These are phyloP conservation scores for Grifola frondosa DNA, from an alignment of 1,284 basidiomycete species.

Conservation along the genomic window DNA sequence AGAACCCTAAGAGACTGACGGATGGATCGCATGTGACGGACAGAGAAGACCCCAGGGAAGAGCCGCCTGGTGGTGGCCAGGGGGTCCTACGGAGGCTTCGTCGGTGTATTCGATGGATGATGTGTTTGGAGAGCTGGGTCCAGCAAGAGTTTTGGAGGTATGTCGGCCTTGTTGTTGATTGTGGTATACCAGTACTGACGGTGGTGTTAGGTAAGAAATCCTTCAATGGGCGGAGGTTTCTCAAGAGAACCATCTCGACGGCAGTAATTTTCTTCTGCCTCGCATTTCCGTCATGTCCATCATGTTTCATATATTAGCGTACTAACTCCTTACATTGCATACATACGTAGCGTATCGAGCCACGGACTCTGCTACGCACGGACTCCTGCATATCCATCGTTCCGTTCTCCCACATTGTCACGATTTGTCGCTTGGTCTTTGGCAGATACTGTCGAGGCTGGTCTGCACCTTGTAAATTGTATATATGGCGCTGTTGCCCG, in stretches of 20 bases:
- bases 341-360: too few species aligned
- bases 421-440: too few species aligned
- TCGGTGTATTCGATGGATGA: conserved; percentile 10
- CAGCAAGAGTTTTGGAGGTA: conserved; percentile 12
- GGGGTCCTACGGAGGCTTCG: conserved; percentile 16
- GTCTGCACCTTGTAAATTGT: too few species aligned
- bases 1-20: conserved; percentile 38
- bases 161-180: background rate
- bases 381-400: too few species aligned
- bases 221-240: conserved; percentile 20
- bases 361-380: too few species aligned
- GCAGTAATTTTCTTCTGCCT: conserved; percentile 1
- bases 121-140: conserved; percentile 3
- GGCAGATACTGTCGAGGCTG: too few species aligned
- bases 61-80: too few species aligned
- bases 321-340: too few species aligned
- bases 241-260: conserved; percentile 23
- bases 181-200: background rate
- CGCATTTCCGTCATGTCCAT: background rate
- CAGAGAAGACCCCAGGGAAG: conserved; percentile 4
- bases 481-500: too few species aligned
- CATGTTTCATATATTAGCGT: too few species aligned
- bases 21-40: conserved; percentile 24
- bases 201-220: conserved; percentile 27
- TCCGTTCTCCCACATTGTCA: too few species aligned